These are phyloP conservation scores for Lophium mytilinum DNA, from an alignment of 495 filamentous ascomycete genomes.

Conservation along the genomic window DNA sequence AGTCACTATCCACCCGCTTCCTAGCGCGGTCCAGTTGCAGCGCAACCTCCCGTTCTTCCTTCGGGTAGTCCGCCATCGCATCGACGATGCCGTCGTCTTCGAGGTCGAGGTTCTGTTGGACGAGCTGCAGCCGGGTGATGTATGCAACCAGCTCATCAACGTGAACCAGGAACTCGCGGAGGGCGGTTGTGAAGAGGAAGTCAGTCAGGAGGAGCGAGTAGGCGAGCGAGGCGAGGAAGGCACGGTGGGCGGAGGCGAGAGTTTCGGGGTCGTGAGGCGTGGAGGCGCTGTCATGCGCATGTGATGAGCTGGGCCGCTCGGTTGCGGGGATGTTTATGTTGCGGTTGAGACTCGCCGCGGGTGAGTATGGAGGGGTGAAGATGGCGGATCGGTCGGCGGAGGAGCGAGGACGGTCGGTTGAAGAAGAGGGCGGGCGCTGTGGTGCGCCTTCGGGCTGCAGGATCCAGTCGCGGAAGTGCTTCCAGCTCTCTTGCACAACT, in stretches of 20 bases:
- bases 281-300: neutral
- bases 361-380: neutral
- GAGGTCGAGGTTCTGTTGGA: constrained; percentile 66
- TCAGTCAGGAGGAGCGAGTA: constrained; percentile 65
- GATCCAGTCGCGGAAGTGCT: constrained; percentile 48
- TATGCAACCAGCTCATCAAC: constrained; percentile 72
- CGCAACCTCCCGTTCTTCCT: constrained; percentile 59
- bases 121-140: constrained; percentile 58
- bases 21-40: constrained; percentile 48
- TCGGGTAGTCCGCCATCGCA: constrained; percentile 56
- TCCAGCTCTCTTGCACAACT: constrained; percentile 70
- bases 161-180: constrained; percentile 62
- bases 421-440: neutral
- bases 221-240: constrained; percentile 59
- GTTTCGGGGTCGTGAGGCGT: constrained; percentile 70
- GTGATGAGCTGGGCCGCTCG: too few relatives aligned
- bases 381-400: neutral
- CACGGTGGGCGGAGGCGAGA: constrained; percentile 66
- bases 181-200: constrained; percentile 55
- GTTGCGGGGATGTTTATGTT: neutral
- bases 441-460: neutral
- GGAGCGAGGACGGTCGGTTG: neutral
- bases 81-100: constrained; percentile 77
- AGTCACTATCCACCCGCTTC: constrained; percentile 47
- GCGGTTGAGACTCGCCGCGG: neutral